Conservation (phyloP, 345 rosid genomes). For the Schrenkiella parvula region DNA sequence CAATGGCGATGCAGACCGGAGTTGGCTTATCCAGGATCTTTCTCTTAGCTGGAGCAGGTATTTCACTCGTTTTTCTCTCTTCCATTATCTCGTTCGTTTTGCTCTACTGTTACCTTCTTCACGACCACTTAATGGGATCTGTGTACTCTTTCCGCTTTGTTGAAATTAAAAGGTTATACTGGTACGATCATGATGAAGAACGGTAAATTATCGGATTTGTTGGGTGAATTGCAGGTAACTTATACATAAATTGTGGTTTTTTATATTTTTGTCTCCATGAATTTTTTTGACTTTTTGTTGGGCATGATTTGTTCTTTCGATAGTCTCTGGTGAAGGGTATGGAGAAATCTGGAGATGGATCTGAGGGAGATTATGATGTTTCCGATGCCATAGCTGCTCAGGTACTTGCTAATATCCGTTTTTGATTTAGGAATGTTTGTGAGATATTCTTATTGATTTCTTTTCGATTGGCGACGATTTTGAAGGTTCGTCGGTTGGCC, state of each 20-base stretch:
- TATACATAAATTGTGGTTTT: neutral
- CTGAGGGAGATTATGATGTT: slow-evolving; percentile 54
- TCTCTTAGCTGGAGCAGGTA: slow-evolving; percentile 85
- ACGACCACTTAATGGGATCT: neutral
- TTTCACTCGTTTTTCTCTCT: neutral
- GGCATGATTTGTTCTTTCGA: neutral
- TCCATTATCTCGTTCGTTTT: neutral
- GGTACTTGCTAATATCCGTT: slow-evolving; percentile 36
- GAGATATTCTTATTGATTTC: neutral
- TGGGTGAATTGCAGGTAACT: slow-evolving; percentile 83
- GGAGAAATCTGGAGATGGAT: slow-evolving; percentile 53
- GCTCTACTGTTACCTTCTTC: neutral
- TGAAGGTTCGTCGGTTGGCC: slow-evolving; percentile 61
- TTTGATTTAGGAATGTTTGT: neutral
- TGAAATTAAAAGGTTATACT: slow-evolving; percentile 50
- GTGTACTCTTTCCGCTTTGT: neutral
- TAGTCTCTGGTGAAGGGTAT: slow-evolving; percentile 50
- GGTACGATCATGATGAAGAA: slow-evolving; percentile 73
- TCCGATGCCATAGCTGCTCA: slow-evolving; percentile 63
- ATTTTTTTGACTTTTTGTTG: neutral
- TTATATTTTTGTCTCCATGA: neutral
- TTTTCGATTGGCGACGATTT: neutral
- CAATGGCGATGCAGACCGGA: slow-evolving; percentile 90
- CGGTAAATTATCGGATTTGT: slow-evolving; percentile 71
- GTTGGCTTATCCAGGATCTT: slow-evolving; percentile 70